Conservation (phyloP, 441 rosid genomes). For the Erysimum pusillum region DNA sequence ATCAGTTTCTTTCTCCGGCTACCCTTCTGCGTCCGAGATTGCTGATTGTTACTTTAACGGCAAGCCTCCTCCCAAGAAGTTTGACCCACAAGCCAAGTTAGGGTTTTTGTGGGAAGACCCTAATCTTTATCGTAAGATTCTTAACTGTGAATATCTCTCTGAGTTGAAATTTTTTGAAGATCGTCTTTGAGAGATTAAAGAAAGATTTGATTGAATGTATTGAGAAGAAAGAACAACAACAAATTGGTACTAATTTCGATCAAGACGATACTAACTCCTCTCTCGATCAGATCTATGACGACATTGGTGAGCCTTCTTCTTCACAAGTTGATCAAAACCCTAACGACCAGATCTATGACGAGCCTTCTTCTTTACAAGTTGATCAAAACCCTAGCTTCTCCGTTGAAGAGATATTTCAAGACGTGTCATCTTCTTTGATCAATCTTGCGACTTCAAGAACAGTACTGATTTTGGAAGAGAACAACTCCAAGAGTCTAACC, state of each 20-base stretch:
- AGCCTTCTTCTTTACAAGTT: no score
- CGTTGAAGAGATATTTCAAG: not conserved
- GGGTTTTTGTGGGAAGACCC: conserved; percentile 9
- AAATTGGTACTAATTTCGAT: not conserved
- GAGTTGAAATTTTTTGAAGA: not conserved
- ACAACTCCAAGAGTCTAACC: not conserved
- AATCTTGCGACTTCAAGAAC: not conserved
- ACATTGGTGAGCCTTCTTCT: not conserved
- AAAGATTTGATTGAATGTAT: not conserved
- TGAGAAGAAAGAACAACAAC: not conserved
- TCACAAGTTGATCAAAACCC: not conserved
- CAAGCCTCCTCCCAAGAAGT: not conserved
- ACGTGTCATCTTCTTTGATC: not conserved
- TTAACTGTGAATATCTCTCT: not conserved
- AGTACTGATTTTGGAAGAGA: not conserved
- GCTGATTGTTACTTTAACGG: conserved; percentile 2
- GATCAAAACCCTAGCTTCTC: not conserved
- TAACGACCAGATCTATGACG: no score
- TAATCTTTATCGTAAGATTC: not conserved
- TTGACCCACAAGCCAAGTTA: not conserved
- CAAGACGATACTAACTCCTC: not conserved
- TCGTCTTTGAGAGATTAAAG: not conserved
- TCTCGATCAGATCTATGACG: not conserved
- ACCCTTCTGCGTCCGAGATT: not conserved
- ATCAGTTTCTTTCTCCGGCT: not conserved